These are phyloP conservation scores for Globisporangium alternatum DNA, from an alignment of 352 stramenopile genomes.

Conservation along the genomic window DNA sequence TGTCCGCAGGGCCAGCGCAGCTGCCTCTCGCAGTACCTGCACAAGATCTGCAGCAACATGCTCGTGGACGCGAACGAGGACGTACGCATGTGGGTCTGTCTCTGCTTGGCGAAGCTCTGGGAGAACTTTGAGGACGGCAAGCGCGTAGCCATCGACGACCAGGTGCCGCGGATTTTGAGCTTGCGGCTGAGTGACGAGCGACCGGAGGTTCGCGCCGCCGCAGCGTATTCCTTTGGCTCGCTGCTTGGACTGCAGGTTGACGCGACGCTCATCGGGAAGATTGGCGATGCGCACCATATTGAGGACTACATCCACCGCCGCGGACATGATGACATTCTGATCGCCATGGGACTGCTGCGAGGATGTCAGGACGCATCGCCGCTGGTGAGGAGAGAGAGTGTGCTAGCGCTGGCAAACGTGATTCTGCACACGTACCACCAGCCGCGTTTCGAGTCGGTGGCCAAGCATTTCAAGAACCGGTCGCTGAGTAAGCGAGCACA, in stretches of 20 bases:
- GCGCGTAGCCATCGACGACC: slow-evolving; percentile 76
- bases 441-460: slow-evolving; percentile 78
- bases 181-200: slow-evolving; percentile 80
- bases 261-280: slow-evolving; percentile 41
- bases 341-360: slow-evolving; percentile 64
- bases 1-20: slow-evolving; percentile 91
- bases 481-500: slow-evolving; percentile 17
- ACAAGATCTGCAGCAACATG: slow-evolving; percentile 72
- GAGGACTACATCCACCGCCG: slow-evolving; percentile 62
- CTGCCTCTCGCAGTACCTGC: slow-evolving; percentile 90
- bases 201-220: slow-evolving; percentile 90
- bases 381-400: slow-evolving; percentile 78
- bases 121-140: slow-evolving; percentile 92
- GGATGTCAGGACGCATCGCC: slow-evolving; percentile 80
- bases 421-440: slow-evolving; percentile 88
- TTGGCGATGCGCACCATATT: slow-evolving; percentile 42
- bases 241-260: slow-evolving; percentile 87
- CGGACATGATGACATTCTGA: slow-evolving; percentile 62
- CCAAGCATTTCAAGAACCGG: slow-evolving; percentile 75
- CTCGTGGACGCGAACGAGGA: slow-evolving; percentile 62
- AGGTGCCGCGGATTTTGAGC: slow-evolving; percentile 84
- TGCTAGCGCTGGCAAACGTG: slow-evolving; percentile 81
- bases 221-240: slow-evolving; percentile 91
- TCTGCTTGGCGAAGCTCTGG: slow-evolving; percentile 95
- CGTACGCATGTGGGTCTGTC: slow-evolving; percentile 81